Percentiles rank a stretch among this genome's conserved stretches.
Evolutionary conservation across 148 eudicot genomes (phyloP).

Genomic region (Simmondsia chinensis): DNA sequence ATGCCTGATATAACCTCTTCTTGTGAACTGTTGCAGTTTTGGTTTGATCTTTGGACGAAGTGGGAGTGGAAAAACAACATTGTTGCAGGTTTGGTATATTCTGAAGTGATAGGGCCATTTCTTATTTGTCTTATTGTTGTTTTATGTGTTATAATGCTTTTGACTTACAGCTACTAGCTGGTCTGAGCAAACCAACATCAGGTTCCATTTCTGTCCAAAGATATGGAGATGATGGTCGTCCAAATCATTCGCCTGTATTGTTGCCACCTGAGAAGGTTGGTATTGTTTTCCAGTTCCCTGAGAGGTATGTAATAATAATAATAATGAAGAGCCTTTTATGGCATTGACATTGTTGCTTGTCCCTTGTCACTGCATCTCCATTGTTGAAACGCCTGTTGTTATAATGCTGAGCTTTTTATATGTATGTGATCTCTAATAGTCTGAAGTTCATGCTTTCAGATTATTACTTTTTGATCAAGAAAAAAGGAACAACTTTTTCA

Average conservation of each 20-base stretch:
- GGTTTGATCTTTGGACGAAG: slow-evolving; percentile 96
- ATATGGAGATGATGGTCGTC: slow-evolving; percentile 54
- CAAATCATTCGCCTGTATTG: slow-evolving; percentile 37
- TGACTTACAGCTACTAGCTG: slow-evolving; percentile 76
- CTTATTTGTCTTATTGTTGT: background rate
- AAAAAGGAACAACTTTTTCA: too few relatives aligned
- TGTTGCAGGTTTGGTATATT: slow-evolving; percentile 69
- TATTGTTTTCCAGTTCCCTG: slow-evolving; percentile 95
- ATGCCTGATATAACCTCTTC: slow-evolving; percentile 1
- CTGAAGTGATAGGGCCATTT: background rate
- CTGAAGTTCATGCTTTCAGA: too few relatives aligned
- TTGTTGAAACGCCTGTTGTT: too few relatives aligned
- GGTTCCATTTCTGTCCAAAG: slow-evolving; percentile 70
- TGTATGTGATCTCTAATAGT: too few relatives aligned
- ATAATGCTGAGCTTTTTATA: too few relatives aligned
- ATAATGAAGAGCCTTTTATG: too few relatives aligned
- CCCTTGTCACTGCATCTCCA: too few relatives aligned
- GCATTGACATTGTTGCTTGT: too few relatives aligned
- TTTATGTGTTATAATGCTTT: slow-evolving; percentile 3
- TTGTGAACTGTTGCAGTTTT: slow-evolving; percentile 38
- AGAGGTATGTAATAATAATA: slow-evolving; percentile 48
- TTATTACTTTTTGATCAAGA: too few relatives aligned
- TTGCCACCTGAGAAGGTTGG: slow-evolving; percentile 74
- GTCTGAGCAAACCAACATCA: slow-evolving; percentile 82
- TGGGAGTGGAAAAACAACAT: slow-evolving; percentile 98